Conservation (phyloP, 345 rosid species). For the Syzygium grande region DNA sequence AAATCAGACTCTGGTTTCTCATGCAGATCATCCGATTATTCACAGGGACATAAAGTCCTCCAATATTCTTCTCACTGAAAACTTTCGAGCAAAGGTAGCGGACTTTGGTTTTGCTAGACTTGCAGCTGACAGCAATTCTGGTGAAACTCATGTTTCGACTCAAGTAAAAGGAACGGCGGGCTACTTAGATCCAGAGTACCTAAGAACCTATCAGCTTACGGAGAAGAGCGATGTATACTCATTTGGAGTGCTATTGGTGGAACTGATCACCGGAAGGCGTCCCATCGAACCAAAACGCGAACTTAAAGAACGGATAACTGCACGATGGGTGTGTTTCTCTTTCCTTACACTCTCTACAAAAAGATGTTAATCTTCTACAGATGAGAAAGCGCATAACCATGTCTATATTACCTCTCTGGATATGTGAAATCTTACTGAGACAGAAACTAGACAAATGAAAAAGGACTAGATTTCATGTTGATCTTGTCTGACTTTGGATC, state of each 20-base stretch:
- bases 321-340: conserved; percentile 58
- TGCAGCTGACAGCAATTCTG: conserved; percentile 73
- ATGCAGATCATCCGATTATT: conserved; percentile 86
- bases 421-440: background rate
- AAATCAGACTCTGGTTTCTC: background rate
- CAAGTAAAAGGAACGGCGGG: conserved; percentile 99
- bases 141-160: conserved; percentile 86
- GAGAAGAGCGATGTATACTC: conserved; percentile 96
- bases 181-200: conserved; percentile 88
- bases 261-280: conserved; percentile 73
- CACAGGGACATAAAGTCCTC: conserved; percentile 96
- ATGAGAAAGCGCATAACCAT: background rate
- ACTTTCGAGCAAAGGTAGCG: conserved; percentile 81
- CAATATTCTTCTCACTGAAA: conserved; percentile 86
- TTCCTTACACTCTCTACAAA: background rate
- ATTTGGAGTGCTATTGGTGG: conserved; percentile 79
- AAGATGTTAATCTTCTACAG: background rate
- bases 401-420: background rate
- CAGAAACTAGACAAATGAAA: background rate
- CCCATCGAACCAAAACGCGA: conserved; percentile 75
- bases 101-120: conserved; percentile 89
- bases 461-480: background rate
- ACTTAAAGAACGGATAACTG: conserved; percentile 67
- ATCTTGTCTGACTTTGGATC: background rate
- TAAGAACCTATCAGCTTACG: conserved; percentile 79